Evolutionary conservation across 106 monocot species (phyloP).

Genomic region (Dendrobium catenatum): DNA sequence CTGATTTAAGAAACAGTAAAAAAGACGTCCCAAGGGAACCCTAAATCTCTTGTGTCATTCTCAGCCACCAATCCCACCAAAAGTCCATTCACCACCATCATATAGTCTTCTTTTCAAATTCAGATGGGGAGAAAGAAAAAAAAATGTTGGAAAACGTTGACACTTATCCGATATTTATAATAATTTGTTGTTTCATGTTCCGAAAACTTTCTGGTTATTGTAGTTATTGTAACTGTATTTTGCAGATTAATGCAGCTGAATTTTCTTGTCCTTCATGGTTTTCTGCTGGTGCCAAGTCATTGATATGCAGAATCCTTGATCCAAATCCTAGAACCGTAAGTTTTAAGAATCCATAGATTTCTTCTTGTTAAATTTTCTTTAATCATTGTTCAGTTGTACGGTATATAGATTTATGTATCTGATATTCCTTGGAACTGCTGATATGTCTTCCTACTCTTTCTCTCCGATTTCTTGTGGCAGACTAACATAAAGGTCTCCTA

Average conservation of each 20-base stretch:
- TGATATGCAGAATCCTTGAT: conserved; percentile 83
- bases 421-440: background rate
- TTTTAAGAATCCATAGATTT: conserved; percentile 4
- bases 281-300: conserved; percentile 53
- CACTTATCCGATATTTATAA: too few species aligned
- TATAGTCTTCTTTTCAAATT: too few species aligned
- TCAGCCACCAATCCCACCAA: too few species aligned
- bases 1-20: too few species aligned
- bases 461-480: background rate
- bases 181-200: background rate
- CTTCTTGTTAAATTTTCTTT: background rate
- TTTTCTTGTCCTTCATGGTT: conserved; percentile 83
- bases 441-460: background rate
- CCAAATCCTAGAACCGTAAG: conserved; percentile 83
- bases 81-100: too few species aligned
- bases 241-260: conserved; percentile 76
- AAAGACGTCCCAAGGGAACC: too few species aligned
- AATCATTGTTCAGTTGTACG: background rate
- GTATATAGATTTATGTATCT: background rate
- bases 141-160: too few species aligned
- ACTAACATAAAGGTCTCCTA: background rate
- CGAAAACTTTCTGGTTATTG: background rate
- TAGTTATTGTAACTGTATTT: conserved; percentile 9
- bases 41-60: too few species aligned
- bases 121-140: too few species aligned